Evolutionary conservation across 441 rosid species (phyloP), one percentile per base, ranked within the genome.

Genomic region (Macaranga tanarius): DNA sequence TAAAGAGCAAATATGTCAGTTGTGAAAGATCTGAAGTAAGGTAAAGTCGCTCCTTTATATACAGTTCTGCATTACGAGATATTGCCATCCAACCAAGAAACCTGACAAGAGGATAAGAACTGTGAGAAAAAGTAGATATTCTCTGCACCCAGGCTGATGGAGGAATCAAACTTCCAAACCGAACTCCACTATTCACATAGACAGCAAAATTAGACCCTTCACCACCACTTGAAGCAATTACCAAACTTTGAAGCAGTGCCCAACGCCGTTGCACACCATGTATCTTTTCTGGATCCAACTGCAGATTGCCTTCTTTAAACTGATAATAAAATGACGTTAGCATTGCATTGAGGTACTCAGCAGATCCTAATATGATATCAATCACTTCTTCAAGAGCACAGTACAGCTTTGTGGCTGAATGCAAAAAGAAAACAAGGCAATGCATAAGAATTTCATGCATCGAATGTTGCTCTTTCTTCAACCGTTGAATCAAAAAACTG

Each of bases 71-170:
- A 73, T 77, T 81, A 64, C 90, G 88, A 75, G 96, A 89, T 78
- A 92, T 76, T 63, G 92, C 97, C 97, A 92, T 92, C 97, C 97
- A 92, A 73, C 97, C 97, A 72, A 92, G 87, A 83, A 87, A 92
- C 44, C 92, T 89, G 47, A 89, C 96, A 76, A 87, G 87, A 59
- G 94, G 88, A 25, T 84, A 87, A 78, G 84, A 76, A 86, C 81
- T 87, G 63, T 47, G 69, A 75, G 92, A 87, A 85, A 92, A 90
- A 72, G 79, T 62, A 22, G 86, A 65, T 84, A 89, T 86, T 79
- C 79, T 86, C 74, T 85, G 80, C 82, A 90, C 76, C 97, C 97
- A 92, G 59, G 81, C 91, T 45, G 89, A 80, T 61, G 90, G 85
- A 28, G 94, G 91, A 81, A 92, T 75, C 77, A 92, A 82, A 60